Evolutionary conservation across 805 yeast species (phyloP).

Genomic region (Naumovozyma baii): DNA sequence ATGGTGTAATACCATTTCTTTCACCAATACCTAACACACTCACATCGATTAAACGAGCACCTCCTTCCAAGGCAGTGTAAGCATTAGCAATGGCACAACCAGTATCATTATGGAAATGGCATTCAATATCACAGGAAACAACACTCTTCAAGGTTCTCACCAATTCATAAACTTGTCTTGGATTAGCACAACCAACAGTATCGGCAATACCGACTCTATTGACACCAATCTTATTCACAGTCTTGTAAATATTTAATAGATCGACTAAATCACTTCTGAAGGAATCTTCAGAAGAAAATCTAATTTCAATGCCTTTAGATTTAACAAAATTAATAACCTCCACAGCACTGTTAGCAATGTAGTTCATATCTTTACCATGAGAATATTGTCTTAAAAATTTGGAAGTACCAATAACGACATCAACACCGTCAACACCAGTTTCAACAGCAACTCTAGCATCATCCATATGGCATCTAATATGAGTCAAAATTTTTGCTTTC

Average conservation of each 20-base stretch:
- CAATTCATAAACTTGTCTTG: slow-evolving; percentile 95
- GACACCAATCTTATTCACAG: slow-evolving; percentile 95
- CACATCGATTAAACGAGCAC: slow-evolving; percentile 89
- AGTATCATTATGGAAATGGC: slow-evolving; percentile 98
- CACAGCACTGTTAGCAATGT: slow-evolving; percentile 88
- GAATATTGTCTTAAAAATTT: slow-evolving; percentile 89
- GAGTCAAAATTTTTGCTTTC: slow-evolving; percentile 91
- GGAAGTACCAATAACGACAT: slow-evolving; percentile 95
- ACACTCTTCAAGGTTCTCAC: slow-evolving; percentile 88
- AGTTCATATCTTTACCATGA: slow-evolving; percentile 97
- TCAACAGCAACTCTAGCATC: slow-evolving; percentile 95
- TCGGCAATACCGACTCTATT: slow-evolving; percentile 98
- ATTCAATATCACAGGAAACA: slow-evolving; percentile 93
- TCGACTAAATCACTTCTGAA: slow-evolving; percentile 96
- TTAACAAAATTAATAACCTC: slow-evolving; percentile 97
- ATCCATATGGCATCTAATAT: slow-evolving; percentile 97
- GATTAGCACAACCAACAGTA: slow-evolving; percentile 98
- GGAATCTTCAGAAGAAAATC: slow-evolving; percentile 94
- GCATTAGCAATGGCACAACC: slow-evolving; percentile 99
- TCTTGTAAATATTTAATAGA: slow-evolving; percentile 85
- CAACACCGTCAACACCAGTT: slow-evolving; percentile 98
- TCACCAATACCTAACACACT: slow-evolving; percentile 98
- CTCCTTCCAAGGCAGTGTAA: slow-evolving; percentile 95
- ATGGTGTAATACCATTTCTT: slow-evolving; percentile 95
- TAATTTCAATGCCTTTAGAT: slow-evolving; percentile 90